These are phyloP conservation scores for Botryotinia calthae DNA, from an alignment of 2,329 filamentous ascomycete genomes.

Conservation along the genomic window DNA sequence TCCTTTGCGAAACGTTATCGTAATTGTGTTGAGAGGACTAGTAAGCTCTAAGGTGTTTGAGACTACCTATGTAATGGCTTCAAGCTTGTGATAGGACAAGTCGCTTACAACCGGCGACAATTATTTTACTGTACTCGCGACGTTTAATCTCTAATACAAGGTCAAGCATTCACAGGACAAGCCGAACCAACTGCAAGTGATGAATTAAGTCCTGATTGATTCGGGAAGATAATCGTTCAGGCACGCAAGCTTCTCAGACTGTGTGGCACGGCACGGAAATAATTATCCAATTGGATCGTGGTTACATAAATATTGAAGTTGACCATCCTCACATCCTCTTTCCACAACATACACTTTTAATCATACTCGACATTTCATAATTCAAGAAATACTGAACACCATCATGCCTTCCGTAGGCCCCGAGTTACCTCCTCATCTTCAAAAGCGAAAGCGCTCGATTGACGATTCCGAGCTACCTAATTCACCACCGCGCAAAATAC, in stretches of 20 bases:
- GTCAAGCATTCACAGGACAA: constrained; percentile 6
- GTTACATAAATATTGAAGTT: constrained; percentile 4
- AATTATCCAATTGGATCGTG: constrained; percentile 10
- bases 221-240: not conserved
- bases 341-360: not conserved
- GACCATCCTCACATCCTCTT: not conserved
- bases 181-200: not conserved
- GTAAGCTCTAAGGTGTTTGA: constrained; percentile 6
- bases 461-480: constrained; percentile 41
- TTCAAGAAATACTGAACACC: not conserved
- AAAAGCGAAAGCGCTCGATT: constrained; percentile 60
- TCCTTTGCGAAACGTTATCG: not conserved
- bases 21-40: not conserved
- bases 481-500: constrained; percentile 48
- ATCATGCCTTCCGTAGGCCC: constrained; percentile 54
- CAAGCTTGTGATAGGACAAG: constrained; percentile 13
- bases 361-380: constrained; percentile 14
- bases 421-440: constrained; percentile 63
- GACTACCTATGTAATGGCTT: not conserved
- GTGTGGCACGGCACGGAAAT: constrained; percentile 1
- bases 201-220: not conserved
- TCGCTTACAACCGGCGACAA: constrained; percentile 22
- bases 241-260: constrained; percentile 3
- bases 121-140: constrained; percentile 9
- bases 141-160: not conserved